Base-by-base conservation (phyloP, 192 early-diverging fungal species). In the Coemansia sp. region DNA sequence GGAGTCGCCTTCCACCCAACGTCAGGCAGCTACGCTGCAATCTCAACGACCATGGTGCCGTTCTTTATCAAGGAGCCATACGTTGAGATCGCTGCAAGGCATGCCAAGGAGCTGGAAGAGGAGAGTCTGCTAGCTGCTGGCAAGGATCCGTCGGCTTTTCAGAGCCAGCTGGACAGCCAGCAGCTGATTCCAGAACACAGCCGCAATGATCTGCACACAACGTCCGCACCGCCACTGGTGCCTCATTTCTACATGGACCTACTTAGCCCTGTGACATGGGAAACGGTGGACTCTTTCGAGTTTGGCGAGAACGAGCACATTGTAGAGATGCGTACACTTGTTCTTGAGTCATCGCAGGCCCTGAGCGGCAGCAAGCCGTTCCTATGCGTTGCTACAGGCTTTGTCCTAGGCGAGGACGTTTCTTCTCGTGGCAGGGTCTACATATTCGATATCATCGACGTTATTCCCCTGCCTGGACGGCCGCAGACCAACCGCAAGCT, bases 401-500 rank as follows among this genome's bases (percentile, higher is more conserved):
- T 87, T 68, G 83, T 94, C 35, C 83, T 91, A 45, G 93, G 94
- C 34, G 97, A 99, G 78, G 97, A 99, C 71, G 86, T 94, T 26
- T 77, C 93, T 0, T 88, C 90, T 72, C 85, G 93, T 42, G 97
- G 97, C 63, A 83, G 92, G 85, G 86, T 98, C 49, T 89, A 94
- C 49, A 78, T 99, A 26, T 97, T 91, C 68, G 97, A 99, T 46
- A 86, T 98, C 39, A 92, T 96, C 79, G 94, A 96, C 75, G 94
- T 99, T 35, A 95, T 99, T 31, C 97, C 97, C 6, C 94, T 97
- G 71, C 88, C 90, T 0, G 92, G 92, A 45, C 92, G 92, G 55
- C 96, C 97, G 29, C 93, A 94, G 75, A 96, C 95, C 1, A 95
- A 92, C 68, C 94, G 95, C 70, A 90, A 90, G 63, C 88, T 96